phyloP scores from a whole-genome alignment of 164 flowering plant species.

The Aristolochia fimbriata region DNA sequence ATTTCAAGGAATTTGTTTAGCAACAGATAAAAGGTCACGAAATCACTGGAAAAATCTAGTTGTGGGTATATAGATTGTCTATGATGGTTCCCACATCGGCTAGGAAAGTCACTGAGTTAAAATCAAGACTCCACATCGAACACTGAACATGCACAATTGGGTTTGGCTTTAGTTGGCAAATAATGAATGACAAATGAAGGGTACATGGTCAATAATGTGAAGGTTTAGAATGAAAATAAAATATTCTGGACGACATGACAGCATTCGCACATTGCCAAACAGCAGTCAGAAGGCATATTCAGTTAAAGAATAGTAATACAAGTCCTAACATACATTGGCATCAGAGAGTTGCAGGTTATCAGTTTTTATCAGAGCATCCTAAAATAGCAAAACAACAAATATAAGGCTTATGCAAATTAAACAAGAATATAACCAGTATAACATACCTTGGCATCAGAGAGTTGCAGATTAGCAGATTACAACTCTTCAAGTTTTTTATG shows the following conservation, averaged over 20 bases:
- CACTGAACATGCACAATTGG: background rate
- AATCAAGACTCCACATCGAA: no score
- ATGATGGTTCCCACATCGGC: no score
- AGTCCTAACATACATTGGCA: background rate
- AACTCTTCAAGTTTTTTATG: conserved; percentile 40
- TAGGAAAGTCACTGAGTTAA: background rate
- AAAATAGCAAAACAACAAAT: background rate
- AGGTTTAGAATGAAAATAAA: background rate
- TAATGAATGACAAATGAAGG: background rate
- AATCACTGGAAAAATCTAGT: no score
- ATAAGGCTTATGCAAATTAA: background rate
- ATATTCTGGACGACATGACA: background rate
- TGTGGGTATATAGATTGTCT: no score
- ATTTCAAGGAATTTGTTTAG: no score
- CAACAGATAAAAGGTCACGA: no score
- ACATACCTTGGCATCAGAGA: conserved; percentile 75
- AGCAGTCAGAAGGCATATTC: background rate
- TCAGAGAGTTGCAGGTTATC: background rate
- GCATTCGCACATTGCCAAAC: background rate
- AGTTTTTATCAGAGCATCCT: background rate
- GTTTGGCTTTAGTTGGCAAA: background rate
- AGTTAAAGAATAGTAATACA: background rate
- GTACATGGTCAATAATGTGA: background rate
- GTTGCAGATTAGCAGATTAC: conserved; percentile 57
- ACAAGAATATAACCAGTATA: no score